Conservation (phyloP, 805 yeast genomes). For the Ogataea zsoltii region DNA sequence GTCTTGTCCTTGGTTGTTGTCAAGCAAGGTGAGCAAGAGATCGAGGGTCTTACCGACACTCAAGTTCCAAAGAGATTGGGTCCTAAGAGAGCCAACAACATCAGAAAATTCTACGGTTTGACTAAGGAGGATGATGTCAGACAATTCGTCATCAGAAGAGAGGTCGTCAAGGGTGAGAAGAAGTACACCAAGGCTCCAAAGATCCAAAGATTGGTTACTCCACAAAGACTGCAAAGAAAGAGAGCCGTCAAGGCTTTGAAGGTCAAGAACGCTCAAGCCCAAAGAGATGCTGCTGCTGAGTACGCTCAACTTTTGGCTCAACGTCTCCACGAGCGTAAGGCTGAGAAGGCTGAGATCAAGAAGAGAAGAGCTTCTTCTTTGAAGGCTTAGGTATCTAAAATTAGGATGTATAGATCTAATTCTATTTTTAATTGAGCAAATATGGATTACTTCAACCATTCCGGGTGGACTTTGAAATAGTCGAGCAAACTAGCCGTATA, state of each 20-base stretch:
- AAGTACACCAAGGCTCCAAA: conserved; percentile 99
- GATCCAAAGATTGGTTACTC: conserved; percentile 99
- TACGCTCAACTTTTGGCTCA: conserved; percentile 98
- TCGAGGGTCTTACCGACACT: conserved; percentile 93
- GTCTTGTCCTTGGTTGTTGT: conserved; percentile 90
- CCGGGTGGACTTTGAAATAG: too few species aligned
- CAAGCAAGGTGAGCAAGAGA: conserved; percentile 96
- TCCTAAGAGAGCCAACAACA: conserved; percentile 99
- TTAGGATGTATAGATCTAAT: conserved; percentile 15
- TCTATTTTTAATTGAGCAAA: conserved; percentile 16
- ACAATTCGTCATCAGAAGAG: conserved; percentile 95
- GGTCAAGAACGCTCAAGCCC: conserved; percentile 96
- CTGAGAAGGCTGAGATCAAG: conserved; percentile 97
- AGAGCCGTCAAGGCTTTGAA: conserved; percentile 92
- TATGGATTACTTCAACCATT: conserved; percentile 1
- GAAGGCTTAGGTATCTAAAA: conserved; percentile 62
- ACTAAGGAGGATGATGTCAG: conserved; percentile 91
- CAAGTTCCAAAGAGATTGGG: conserved; percentile 99
- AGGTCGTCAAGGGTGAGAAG: conserved; percentile 96
- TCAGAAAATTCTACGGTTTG: conserved; percentile 99
- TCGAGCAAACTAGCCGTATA: too few species aligned
- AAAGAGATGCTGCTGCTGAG: conserved; percentile 99
- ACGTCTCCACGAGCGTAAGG: conserved; percentile 97
- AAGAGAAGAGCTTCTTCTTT: conserved; percentile 99
- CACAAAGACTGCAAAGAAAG: conserved; percentile 99